Evolutionary conservation across 495 filamentous ascomycete genomes (phyloP).

Genomic region (Neurospora tetrasperma): DNA sequence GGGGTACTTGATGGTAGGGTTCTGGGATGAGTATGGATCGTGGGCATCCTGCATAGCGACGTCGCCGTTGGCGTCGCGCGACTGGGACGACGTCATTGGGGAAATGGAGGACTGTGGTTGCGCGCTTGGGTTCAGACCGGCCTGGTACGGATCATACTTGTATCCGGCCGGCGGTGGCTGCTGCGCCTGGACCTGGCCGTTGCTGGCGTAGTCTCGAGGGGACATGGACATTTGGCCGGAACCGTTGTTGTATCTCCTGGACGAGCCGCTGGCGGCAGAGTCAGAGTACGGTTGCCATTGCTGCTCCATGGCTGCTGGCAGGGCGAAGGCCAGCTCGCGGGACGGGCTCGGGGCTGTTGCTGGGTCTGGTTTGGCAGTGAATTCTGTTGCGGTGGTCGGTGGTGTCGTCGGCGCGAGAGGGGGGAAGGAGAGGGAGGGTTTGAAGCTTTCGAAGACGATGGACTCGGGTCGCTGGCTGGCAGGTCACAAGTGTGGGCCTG

Average conservation of each 20-base stretch:
- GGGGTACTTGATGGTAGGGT: constrained; percentile 53
- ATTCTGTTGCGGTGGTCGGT: not conserved
- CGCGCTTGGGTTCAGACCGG: constrained; percentile 35
- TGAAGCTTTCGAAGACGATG: constrained; percentile 13
- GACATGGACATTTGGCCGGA: constrained; percentile 34
- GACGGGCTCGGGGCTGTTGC: constrained; percentile 1
- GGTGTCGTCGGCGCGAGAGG: not conserved
- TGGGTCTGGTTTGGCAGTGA: constrained; percentile 9
- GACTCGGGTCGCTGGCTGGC: constrained; percentile 8
- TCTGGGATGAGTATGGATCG: constrained; percentile 66
- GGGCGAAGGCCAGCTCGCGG: constrained; percentile 4
- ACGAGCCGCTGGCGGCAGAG: constrained; percentile 29
- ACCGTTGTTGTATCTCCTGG: constrained; percentile 40
- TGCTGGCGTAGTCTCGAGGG: constrained; percentile 32
- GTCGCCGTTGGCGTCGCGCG: constrained; percentile 69
- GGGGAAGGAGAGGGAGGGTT: not conserved
- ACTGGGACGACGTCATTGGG: constrained; percentile 54
- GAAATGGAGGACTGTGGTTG: constrained; percentile 50
- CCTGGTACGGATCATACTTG: constrained; percentile 66
- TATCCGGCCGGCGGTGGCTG: constrained; percentile 55
- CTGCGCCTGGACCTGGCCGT: constrained; percentile 19
- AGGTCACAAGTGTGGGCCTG: constrained; percentile 10
- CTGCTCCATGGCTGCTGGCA: constrained; percentile 39
- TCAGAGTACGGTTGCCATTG: constrained; percentile 46
- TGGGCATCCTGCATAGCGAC: constrained; percentile 83